These are phyloP conservation scores for Phialophora chinensis DNA, from an alignment of 2,329 filamentous ascomycete genomes.

Conservation along the genomic window DNA sequence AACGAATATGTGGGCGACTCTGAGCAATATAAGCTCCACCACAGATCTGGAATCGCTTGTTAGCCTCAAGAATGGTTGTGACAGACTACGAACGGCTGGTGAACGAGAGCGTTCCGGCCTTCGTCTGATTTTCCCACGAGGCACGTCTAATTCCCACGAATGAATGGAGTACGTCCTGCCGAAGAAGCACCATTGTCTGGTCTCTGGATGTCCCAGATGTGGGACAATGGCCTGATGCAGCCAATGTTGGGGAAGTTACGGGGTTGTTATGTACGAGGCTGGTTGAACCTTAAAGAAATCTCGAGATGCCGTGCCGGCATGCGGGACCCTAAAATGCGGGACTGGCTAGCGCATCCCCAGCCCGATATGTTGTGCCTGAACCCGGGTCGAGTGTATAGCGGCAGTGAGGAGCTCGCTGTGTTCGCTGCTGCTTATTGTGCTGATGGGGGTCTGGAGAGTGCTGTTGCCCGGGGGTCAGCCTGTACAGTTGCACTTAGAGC, in stretches of 20 bases:
- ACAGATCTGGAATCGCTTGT: not conserved
- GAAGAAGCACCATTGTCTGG: not conserved
- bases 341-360: not conserved
- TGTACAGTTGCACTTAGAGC: too few relatives aligned
- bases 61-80: not conserved
- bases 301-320: not conserved
- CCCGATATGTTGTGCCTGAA: not conserved
- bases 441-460: too few relatives aligned
- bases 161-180: not conserved
- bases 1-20: not conserved
- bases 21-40: not conserved
- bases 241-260: not conserved
- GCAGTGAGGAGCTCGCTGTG: not conserved
- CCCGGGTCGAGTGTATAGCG: not conserved
- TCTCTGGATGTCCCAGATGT: not conserved
- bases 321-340: conserved; percentile 26
- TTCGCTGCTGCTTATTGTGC: too few relatives aligned
- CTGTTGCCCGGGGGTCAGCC: too few relatives aligned
- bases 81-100: not conserved
- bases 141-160: not conserved
- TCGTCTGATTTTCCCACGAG: not conserved
- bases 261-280: not conserved
- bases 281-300: not conserved
- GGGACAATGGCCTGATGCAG: conserved; percentile 2
- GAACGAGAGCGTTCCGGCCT: not conserved